Percentiles rank a stretch among this genome's conserved stretches.
Conservation (phyloP, 768 basidiomycete genomes). For the Tricholoma sp. region DNA sequence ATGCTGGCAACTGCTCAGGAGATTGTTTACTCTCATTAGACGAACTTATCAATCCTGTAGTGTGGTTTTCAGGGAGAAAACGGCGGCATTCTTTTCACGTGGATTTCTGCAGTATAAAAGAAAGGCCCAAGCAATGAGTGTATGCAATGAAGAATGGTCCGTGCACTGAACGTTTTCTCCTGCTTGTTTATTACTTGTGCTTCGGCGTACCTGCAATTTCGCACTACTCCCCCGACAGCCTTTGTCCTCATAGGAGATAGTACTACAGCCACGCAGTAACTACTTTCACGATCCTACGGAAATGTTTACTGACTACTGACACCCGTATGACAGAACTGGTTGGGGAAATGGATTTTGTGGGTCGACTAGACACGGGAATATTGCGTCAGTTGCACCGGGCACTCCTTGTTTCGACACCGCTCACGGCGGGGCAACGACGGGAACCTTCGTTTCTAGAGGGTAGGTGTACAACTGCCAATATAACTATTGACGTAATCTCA, state of each 20-base stretch:
- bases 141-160: constrained; percentile 1
- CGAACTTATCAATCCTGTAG: too few relatives aligned
- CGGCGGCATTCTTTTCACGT: background rate
- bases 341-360: constrained; percentile 41
- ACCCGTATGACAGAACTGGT: constrained; percentile 28
- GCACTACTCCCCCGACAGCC: constrained; percentile 14
- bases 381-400: constrained; percentile 25
- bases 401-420: constrained; percentile 38
- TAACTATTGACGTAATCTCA: too few relatives aligned
- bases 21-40: background rate
- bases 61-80: background rate
- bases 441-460: constrained; percentile 13
- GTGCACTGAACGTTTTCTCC: background rate
- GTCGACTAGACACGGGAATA: constrained; percentile 23
- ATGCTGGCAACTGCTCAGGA: background rate
- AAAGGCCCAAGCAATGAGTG: background rate
- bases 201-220: background rate
- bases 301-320: background rate
- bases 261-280: constrained; percentile 34
- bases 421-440: constrained; percentile 37
- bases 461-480: too few relatives aligned
- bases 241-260: constrained; percentile 37
- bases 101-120: background rate
- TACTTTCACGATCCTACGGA: background rate
- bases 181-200: background rate